Evolutionary conservation across 2,329 filamentous ascomycete genomes (phyloP).

Genomic region (Mollisiaceae sp.): DNA sequence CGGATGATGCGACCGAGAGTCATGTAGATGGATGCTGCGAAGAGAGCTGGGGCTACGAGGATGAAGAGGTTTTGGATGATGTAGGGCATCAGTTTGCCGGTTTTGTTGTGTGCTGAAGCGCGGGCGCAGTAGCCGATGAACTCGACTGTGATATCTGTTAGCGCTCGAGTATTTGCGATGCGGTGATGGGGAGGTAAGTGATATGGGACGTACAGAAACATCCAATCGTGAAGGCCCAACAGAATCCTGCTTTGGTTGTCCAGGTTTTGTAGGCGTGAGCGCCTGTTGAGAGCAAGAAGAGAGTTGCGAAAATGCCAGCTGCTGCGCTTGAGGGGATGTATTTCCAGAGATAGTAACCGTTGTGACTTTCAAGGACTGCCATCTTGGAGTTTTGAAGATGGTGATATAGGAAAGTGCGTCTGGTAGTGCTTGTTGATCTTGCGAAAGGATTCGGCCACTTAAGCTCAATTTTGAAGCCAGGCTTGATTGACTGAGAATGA

Average conservation of each 20-base stretch:
- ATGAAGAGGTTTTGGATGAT: conserved; percentile 45
- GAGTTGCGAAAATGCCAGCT: conserved; percentile 47
- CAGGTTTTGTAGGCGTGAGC: conserved; percentile 41
- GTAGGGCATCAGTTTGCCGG: conserved; percentile 39
- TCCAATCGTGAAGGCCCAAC: conserved; percentile 44
- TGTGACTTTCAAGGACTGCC: conserved; percentile 42
- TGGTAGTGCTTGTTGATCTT: too few relatives aligned
- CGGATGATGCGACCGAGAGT: conserved; percentile 35
- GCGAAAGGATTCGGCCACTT: too few relatives aligned
- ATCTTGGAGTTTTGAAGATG: conserved; percentile 29
- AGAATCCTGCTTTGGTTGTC: conserved; percentile 40
- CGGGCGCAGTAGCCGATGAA: conserved; percentile 44
- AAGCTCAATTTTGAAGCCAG: too few relatives aligned
- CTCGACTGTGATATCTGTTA: conserved; percentile 42
- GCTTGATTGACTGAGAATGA: too few relatives aligned
- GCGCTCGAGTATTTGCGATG: not conserved
- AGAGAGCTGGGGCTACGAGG: conserved; percentile 46
- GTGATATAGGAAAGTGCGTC: not conserved
- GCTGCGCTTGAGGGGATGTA: conserved; percentile 52
- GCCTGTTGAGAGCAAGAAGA: conserved; percentile 40
- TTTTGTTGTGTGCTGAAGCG: conserved; percentile 30
- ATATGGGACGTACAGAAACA: conserved; percentile 43
- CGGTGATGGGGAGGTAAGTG: conserved; percentile 22
- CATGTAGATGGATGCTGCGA: conserved; percentile 44
- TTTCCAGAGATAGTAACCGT: conserved; percentile 47